Percentiles rank a stretch among this genome's conserved stretches.
These are phyloP conservation scores for Dothistroma septosporum DNA, from an alignment of 2,329 filamentous ascomycete species.

Conservation along the genomic window DNA sequence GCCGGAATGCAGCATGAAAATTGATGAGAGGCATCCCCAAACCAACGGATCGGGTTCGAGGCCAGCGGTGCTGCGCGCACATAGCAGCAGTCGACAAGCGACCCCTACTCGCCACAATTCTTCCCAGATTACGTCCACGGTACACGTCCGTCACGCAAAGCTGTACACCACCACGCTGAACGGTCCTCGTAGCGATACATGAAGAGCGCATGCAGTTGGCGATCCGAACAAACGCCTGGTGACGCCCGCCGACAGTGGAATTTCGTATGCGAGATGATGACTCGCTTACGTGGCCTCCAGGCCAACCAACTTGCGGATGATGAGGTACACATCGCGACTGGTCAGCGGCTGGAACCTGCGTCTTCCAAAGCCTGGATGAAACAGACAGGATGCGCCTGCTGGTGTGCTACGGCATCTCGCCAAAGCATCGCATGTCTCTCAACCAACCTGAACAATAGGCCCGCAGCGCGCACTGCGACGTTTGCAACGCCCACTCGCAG, in stretches of 20 bases:
- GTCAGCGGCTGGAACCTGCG: not conserved
- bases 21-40: not conserved
- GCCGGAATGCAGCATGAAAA: not conserved
- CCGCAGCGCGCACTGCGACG: not conserved
- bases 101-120: not conserved
- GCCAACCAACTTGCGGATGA: not conserved
- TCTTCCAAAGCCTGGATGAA: not conserved
- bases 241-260: not conserved
- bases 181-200: not conserved
- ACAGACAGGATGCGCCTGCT: not conserved
- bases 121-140: not conserved
- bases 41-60: not conserved
- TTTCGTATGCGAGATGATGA: not conserved
- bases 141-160: not conserved
- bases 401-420: not conserved
- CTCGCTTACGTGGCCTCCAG: not conserved
- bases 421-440: not conserved
- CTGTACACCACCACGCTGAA: not conserved
- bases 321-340: not conserved
- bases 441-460: conserved; percentile 2
- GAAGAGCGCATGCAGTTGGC: not conserved
- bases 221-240: not conserved
- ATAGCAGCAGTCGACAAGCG: not conserved
- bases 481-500: conserved; percentile 1
- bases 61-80: not conserved